Percentiles rank a stretch among this genome's conserved stretches.
phyloP scores from a whole-genome alignment of 2,329 filamentous ascomycete genomes.

The Neonectria magnoliae region DNA sequence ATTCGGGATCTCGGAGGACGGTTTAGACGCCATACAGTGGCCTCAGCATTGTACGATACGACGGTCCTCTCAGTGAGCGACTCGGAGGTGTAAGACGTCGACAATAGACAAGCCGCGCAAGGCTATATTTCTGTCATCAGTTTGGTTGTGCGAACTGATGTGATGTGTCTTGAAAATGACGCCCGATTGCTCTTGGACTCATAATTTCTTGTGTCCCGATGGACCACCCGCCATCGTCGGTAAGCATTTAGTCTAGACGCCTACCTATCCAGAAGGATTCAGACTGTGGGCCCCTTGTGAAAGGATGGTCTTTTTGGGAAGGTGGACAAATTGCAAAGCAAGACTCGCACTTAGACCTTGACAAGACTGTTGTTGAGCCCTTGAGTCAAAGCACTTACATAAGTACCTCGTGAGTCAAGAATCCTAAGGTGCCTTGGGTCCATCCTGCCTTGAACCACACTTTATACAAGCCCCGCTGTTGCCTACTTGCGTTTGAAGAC shows the following conservation, averaged over 20 bases:
- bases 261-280: neutral
- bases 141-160: neutral
- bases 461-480: neutral
- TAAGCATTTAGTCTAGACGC: neutral
- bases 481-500: neutral
- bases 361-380: no score
- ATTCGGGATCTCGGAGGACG: constrained; percentile 22
- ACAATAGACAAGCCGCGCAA: constrained; percentile 29
- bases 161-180: neutral
- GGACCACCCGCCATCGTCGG: neutral
- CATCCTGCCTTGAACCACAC: neutral
- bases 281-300: neutral
- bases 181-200: neutral
- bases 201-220: neutral
- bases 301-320: neutral
- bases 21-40: constrained; percentile 16
- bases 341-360: neutral
- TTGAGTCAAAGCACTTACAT: no score
- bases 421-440: neutral
- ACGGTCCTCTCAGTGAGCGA: constrained; percentile 20
- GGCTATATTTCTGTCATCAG: constrained; percentile 18
- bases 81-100: constrained; percentile 24
- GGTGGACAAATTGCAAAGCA: neutral
- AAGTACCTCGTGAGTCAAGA: neutral
- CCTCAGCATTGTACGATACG: constrained; percentile 29